Evolutionary conservation across 495 filamentous ascomycete species (phyloP), one percentile per base, ranked within the genome.

Genomic region (Podospora pseudocomata): DNA sequence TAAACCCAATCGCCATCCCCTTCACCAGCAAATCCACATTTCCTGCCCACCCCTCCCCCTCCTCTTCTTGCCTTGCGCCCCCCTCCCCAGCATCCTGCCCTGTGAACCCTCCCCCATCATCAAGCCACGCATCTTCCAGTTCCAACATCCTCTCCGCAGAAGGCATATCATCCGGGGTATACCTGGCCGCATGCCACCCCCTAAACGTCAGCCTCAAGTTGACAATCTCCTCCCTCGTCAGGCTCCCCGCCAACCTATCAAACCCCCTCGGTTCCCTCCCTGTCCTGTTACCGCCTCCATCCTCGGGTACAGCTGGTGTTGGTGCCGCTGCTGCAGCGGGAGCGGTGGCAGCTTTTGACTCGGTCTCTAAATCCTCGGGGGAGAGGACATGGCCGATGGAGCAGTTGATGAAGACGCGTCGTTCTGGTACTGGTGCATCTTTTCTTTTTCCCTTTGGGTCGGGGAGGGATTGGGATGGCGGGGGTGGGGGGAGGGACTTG

Each of bases 61-160:
- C 82, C 4, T 73, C 83, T 26, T 75, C 64, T 74, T 73, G 57
- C 78, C 27, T 75, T 16, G 70, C 80, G 27, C 74, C 78, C 30
- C 79, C 79, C 49, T 56, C 70, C 23, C 13, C 70, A 60, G 13
- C 60, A 30, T 72, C 57, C 32, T 18, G 73, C 54, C 70, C 71
- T 82, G 28, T 34, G 2, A 34, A 26, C 23, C 28, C 13, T 0
- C 11, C 20, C 23, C 89, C 89, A 71, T 87, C 88, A 67, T 99
- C 95, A 71, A 99, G 90, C 95, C 95, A 99, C 13, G 89, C 82
- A 70, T 99, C 94, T 74, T 99, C 95, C 68, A 97, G 89, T 68
- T 66, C 85, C 74, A 70, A 84, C 78, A 83, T 76, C 13, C 77
- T 78, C 72, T 80, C 77, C 4, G 85, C 83, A 60, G 80, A 83